Base-by-base conservation (phyloP, 1,139 yeast species). In the Debaryomyces robertsiae region DNA sequence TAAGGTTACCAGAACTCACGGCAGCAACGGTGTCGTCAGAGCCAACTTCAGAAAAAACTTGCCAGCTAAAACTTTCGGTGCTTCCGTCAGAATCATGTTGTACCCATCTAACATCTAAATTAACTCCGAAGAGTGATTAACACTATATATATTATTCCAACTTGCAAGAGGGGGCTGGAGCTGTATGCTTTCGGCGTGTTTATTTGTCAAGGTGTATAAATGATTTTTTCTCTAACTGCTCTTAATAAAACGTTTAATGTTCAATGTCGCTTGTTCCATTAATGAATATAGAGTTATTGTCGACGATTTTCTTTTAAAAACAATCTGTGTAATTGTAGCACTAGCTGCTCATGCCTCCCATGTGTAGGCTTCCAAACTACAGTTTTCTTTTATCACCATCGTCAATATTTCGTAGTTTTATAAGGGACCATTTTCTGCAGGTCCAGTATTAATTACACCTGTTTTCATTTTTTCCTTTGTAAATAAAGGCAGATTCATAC, bases 51-150 rank as follows among this genome's bases (percentile, higher is more conserved):
- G 88, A 80, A 84, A 88, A 79, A 93, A 93, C 91, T 86, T 93
- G 72, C 98, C 98, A 76, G 91, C 98, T 65, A 90, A 91, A 88
- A 89, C 98, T 63, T 90, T 93, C 73, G 98, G 98, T 81, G 97
- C 98, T 72, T 86, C 96, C 60, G 98, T 93, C 74, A 89, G 98
- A 84, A 84, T 93, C 82, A 90, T 93, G 95, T 91, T 93, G 79
- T 93, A 93, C 89, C 98, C 98, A 79, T 93, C 98, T 64, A 91
- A 86, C 95, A 93, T 93, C 85, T 93, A 91, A 88, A 39, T 42
- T 41, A 42, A 40, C 41, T 27, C 30, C 30, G 36, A 36, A 40
- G 31, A 33, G 40, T 32, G 22, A 25, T 31, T 34, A 35, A 38
- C 38, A 39, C 41, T 42, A 33, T 42, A 45, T 46, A 46, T 46